Percentiles rank a stretch among this genome's conserved stretches.
Evolutionary conservation across 164 flowering plant genomes (phyloP).

Genomic region (Akebia trifoliata): DNA sequence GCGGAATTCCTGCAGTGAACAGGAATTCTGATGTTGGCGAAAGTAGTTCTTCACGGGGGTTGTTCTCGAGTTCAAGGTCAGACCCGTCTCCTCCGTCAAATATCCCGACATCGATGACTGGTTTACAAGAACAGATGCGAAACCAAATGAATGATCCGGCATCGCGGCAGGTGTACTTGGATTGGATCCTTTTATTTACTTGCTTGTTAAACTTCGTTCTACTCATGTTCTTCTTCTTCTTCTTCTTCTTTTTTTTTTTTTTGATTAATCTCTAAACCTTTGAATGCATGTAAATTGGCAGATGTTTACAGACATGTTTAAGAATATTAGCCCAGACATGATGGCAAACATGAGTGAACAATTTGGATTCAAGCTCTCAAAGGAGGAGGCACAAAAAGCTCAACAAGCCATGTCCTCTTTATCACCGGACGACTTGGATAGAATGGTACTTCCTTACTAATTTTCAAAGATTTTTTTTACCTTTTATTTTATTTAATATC

Average conservation of each 20-base stretch:
- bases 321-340: conserved; percentile 93
- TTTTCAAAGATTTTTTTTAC: background rate
- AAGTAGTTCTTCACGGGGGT: conserved; percentile 40
- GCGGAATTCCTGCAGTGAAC: conserved; percentile 21
- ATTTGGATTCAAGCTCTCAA: conserved; percentile 83
- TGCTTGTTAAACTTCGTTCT: no score
- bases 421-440: conserved; percentile 82
- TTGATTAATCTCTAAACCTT: background rate
- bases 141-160: conserved; percentile 95
- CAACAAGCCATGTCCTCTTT: conserved; percentile 92
- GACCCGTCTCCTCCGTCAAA: conserved; percentile 25
- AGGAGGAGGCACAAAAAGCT: conserved; percentile 88
- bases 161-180: conserved; percentile 59
- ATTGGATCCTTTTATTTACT: conserved; percentile 1
- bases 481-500: background rate
- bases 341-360: conserved; percentile 95
- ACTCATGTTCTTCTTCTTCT: no score
- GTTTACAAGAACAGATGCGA: conserved; percentile 86
- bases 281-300: conserved; percentile 25
- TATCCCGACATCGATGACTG: conserved; percentile 41
- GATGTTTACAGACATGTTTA: conserved; percentile 89
- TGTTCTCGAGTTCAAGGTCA: conserved; percentile 26
- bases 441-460: conserved; percentile 53
- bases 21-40: conserved; percentile 32
- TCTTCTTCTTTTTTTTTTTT: background rate